Evolutionary conservation across 106 monocot genomes (phyloP), one percentile per base, ranked within the genome.

Genomic region (Amphibolis antarctica): DNA sequence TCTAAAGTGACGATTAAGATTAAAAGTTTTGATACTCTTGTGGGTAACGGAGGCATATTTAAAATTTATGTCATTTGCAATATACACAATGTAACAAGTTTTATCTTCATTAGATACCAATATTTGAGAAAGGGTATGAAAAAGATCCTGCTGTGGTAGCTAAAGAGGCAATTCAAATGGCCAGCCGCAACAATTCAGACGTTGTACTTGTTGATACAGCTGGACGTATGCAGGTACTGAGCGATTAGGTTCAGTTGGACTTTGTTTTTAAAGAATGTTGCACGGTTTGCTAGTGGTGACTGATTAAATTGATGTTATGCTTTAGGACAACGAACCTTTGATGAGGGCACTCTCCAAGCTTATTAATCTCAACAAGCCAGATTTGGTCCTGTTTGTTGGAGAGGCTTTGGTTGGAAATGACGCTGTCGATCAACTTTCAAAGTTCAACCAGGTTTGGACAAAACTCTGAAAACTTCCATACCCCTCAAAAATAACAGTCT

Each of bases 341-440:
- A 96, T 96, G 96, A 90, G 96, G 63, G 96, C 89, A 63, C 82
- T 96, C 24, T 86, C 96, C 46, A 96, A 96, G 76, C 94, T 96
- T 20, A 96, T 96, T 70, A 96, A 96, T 78, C 75, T 96, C 11
- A 96, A 96, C 65, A 86, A 56, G 48, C 94, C 94, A 66, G 81
- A 96, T 76, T 67, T 96, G 65, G 94, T 96, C 66, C 84, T 96
- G 59, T 96, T 96, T 65, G 94, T 96, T 73, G 94, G 94, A 55
- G 94, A 96, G 66, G 94, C 94, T 10, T 72, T 96, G 43, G 96
- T 90, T 24, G 96, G 96, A 71, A 96, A 96, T 71, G 96, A 96
- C 77, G 96, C 90, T 66, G 84, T 96, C 27, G 96, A 96, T 80
- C 96, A 96, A 65, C 73, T 94, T 18, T 76, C 86, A 19, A 96